Evolutionary conservation across 768 basidiomycete genomes (phyloP).

Genomic region (Terana coerulea): DNA sequence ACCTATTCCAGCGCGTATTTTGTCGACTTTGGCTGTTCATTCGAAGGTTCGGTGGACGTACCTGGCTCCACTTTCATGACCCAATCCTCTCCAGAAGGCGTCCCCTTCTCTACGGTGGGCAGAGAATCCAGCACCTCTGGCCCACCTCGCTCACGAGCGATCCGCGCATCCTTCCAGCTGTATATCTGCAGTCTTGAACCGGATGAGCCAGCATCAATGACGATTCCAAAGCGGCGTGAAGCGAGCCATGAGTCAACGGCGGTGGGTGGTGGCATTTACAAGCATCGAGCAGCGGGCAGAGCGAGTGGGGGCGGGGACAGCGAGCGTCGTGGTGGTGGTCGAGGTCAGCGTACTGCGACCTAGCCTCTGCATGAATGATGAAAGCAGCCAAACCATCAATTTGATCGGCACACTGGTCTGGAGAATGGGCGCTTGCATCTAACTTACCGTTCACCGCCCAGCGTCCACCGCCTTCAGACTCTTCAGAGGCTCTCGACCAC

Average conservation of each 20-base stretch:
- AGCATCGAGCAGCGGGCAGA: slow-evolving; percentile 13
- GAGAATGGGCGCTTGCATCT: slow-evolving; percentile 5
- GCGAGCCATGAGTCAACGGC: slow-evolving; percentile 70
- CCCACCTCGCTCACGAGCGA: slow-evolving; percentile 49
- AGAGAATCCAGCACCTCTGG: slow-evolving; percentile 50
- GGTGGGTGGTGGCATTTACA: slow-evolving; percentile 72
- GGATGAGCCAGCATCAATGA: slow-evolving; percentile 98
- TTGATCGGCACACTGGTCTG: not conserved
- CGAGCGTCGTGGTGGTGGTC: not conserved
- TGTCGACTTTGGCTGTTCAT: not conserved
- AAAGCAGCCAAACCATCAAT: slow-evolving; percentile 5
- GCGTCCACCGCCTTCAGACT: too few species aligned
- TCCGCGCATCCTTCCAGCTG: slow-evolving; percentile 86
- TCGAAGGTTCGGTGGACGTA: slow-evolving; percentile 37
- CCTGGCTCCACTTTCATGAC: slow-evolving; percentile 91
- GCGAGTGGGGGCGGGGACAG: not conserved
- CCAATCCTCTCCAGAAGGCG: slow-evolving; percentile 78
- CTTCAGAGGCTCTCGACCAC: too few species aligned
- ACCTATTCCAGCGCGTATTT: slow-evolving; percentile 46
- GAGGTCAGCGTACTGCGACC: slow-evolving; percentile 5
- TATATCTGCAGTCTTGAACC: slow-evolving; percentile 96
- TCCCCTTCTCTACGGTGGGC: slow-evolving; percentile 91
- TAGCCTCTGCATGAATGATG: too few species aligned
- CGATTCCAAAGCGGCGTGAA: slow-evolving; percentile 84
- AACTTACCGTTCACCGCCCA: too few species aligned